Evolutionary conservation across 495 filamentous ascomycete species (phyloP).

Genomic region (Podospora conica): DNA sequence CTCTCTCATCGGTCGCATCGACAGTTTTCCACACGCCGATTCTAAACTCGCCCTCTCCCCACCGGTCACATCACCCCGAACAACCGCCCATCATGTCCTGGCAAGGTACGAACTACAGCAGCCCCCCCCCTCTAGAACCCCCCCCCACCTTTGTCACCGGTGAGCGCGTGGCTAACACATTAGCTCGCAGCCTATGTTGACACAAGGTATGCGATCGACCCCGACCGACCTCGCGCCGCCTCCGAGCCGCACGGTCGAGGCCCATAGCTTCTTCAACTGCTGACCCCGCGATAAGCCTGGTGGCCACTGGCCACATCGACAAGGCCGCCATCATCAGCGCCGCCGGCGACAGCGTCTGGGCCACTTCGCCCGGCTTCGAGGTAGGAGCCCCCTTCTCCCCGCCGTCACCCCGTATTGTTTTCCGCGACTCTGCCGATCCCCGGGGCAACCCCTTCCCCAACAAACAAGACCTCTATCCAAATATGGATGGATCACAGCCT

Average conservation of each 20-base stretch:
- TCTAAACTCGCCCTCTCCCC: not conserved
- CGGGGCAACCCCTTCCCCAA: not conserved
- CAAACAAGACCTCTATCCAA: not conserved
- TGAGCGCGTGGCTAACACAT: constrained; percentile 30
- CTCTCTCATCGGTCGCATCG: not conserved
- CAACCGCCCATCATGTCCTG: constrained; percentile 48
- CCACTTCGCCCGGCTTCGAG: constrained; percentile 59
- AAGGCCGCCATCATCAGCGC: constrained; percentile 80
- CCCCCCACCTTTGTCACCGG: constrained; percentile 34
- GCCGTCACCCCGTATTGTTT: not conserved
- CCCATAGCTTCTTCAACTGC: not conserved
- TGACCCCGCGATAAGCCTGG: constrained; percentile 51
- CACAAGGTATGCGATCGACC: constrained; percentile 33
- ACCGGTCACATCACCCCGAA: constrained; percentile 6
- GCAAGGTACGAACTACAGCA: constrained; percentile 41
- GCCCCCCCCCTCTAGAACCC: constrained; percentile 4
- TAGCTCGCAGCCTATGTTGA: constrained; percentile 43
- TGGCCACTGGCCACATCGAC: constrained; percentile 77
- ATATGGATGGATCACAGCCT: not conserved
- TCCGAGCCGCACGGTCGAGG: not conserved
- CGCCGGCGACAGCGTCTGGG: constrained; percentile 80
- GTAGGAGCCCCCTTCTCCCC: constrained; percentile 47
- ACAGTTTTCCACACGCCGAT: not conserved
- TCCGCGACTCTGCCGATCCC: not conserved
- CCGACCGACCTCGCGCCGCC: not conserved